Conservation (phyloP, 2,329 filamentous ascomycete genomes). For the Exophiala dermatitidis region DNA sequence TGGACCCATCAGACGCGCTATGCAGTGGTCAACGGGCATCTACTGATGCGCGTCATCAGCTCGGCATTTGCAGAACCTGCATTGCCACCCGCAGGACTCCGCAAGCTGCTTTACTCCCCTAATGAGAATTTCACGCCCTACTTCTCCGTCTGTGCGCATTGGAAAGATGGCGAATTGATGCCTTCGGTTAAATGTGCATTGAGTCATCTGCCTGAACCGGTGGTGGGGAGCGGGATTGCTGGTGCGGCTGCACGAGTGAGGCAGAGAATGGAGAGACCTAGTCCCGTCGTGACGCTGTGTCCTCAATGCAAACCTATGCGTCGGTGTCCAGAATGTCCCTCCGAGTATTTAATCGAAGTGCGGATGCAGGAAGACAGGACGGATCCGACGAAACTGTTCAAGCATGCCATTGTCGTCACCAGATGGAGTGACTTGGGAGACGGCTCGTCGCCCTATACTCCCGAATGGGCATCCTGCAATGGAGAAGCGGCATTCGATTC, state of each 20-base stretch:
- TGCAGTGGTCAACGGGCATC: slow-evolving; percentile 46
- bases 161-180: slow-evolving; percentile 55
- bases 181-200: slow-evolving; percentile 55
- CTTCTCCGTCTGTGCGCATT: slow-evolving; percentile 57
- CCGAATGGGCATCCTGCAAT: slow-evolving; percentile 52
- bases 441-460: slow-evolving; percentile 44
- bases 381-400: slow-evolving; percentile 45
- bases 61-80: slow-evolving; percentile 47
- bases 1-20: slow-evolving; percentile 53
- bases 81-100: slow-evolving; percentile 46
- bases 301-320: slow-evolving; percentile 52
- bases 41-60: slow-evolving; percentile 53
- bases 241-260: slow-evolving; percentile 34
- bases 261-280: slow-evolving; percentile 30
- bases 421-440: slow-evolving; percentile 57
- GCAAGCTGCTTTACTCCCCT: slow-evolving; percentile 52
- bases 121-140: slow-evolving; percentile 54
- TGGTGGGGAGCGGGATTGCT: slow-evolving; percentile 36
- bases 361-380: slow-evolving; percentile 51
- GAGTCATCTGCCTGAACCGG: slow-evolving; percentile 46
- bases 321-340: slow-evolving; percentile 55
- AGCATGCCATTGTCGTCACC: slow-evolving; percentile 54
- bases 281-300: slow-evolving; percentile 46
- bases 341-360: slow-evolving; percentile 56
- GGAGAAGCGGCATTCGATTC: slow-evolving; percentile 47